A percentile compares a stretch with the other conserved stretches of the same genome.
Evolutionary conservation across 352 stramenopile genomes (phyloP).

Genomic region (Phytopythium ostracodes): DNA sequence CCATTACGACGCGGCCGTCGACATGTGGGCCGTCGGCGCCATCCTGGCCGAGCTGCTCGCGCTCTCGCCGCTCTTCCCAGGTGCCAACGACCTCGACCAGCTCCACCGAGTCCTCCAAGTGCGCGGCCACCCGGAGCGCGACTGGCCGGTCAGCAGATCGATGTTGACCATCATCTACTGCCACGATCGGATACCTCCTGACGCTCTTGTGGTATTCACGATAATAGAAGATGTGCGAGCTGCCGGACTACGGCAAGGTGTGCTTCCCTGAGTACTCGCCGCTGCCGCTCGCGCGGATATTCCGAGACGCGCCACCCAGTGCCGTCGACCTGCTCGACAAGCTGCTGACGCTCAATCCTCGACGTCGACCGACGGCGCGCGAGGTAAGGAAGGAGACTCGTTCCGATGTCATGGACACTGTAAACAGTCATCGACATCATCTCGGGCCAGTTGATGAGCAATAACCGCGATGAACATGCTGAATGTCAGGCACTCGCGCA

Average conservation of each 20-base stretch:
- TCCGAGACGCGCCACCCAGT: constrained; percentile 34
- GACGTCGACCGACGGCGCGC: constrained; percentile 30
- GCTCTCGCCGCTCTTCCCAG: constrained; percentile 63
- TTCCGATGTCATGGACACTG: background rate
- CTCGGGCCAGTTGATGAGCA: background rate
- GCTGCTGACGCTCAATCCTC: constrained; percentile 32
- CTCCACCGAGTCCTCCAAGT: constrained; percentile 71
- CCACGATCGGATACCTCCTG: too few species aligned
- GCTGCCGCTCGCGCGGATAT: constrained; percentile 34
- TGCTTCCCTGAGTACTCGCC: constrained; percentile 50
- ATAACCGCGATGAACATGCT: background rate
- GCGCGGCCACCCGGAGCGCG: constrained; percentile 44
- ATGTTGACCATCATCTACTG: background rate
- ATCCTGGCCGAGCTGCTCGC: constrained; percentile 67
- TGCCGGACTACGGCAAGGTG: constrained; percentile 74
- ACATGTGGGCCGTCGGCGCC: constrained; percentile 71
- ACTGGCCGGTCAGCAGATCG: constrained; percentile 39
- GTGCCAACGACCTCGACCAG: constrained; percentile 80
- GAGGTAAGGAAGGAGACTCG: constrained; percentile 32
- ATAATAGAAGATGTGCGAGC: constrained; percentile 27
- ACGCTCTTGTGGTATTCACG: background rate
- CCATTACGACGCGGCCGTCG: constrained; percentile 53
- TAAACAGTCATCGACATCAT: background rate
- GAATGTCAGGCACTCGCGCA: constrained; percentile 29
- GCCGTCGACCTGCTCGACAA: constrained; percentile 52